Evolutionary conservation across 441 rosid genomes (phyloP).

Genomic region (Populus hybrid): DNA sequence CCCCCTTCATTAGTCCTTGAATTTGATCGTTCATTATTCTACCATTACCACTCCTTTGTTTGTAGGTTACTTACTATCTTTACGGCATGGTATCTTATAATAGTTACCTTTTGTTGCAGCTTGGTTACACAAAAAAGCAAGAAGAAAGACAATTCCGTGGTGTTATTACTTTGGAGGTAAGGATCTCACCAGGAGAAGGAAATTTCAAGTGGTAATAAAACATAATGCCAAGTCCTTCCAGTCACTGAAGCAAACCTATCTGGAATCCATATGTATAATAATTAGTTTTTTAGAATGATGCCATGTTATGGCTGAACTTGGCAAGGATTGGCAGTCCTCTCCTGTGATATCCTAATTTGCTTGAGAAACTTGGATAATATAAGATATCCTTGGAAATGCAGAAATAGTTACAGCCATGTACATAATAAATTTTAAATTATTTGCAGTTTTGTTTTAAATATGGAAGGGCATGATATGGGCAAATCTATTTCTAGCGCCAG

Average conservation of each 20-base stretch:
- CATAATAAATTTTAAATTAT: background rate
- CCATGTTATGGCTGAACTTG: background rate
- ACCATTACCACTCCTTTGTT: background rate
- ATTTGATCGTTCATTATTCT: background rate
- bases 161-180: constrained; percentile 88
- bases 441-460: background rate
- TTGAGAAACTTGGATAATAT: background rate
- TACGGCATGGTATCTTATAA: background rate
- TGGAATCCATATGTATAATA: background rate
- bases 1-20: background rate
- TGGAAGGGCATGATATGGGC: background rate
- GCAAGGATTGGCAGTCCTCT: background rate
- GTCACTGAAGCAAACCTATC: background rate
- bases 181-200: background rate
- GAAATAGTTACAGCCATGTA: background rate
- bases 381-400: background rate
- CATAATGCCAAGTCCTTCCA: background rate
- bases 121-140: constrained; percentile 94
- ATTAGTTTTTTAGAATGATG: background rate
- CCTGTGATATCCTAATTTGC: background rate
- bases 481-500: background rate
- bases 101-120: constrained; percentile 49
- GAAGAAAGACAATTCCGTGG: constrained; percentile 95
- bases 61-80: background rate
- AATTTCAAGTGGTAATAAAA: background rate